Percentiles rank a stretch among this genome's conserved stretches.
Conservation (phyloP, 805 yeast species). For the Lipomyces starkeyi region DNA sequence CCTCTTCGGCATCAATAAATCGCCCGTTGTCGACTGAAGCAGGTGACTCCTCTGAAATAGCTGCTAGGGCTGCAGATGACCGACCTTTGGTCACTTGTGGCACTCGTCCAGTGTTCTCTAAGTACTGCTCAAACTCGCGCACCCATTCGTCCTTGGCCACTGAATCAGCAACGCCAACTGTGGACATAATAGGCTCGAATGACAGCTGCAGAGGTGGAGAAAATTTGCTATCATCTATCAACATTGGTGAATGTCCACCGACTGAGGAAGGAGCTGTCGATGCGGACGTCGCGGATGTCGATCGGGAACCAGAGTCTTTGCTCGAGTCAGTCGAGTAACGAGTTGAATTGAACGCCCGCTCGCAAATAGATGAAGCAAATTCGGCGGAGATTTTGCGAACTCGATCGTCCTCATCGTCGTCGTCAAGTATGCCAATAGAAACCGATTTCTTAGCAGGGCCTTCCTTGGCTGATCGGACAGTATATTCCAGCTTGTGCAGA, state of each 20-base stretch:
- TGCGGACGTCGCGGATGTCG: conserved; percentile 19
- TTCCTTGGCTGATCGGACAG: conserved; percentile 31
- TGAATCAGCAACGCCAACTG: conserved; percentile 11
- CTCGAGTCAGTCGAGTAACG: conserved; percentile 22
- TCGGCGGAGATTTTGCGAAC: conserved; percentile 35
- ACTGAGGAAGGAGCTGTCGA: conserved; percentile 27
- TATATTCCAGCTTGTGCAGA: not conserved
- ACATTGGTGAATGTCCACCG: not conserved
- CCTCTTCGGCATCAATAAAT: conserved; percentile 34
- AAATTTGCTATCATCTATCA: not conserved
- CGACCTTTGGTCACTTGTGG: not conserved
- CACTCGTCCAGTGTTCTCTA: not conserved
- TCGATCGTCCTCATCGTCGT: conserved; percentile 33
- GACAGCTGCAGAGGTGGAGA: conserved; percentile 4
- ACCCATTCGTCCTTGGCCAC: conserved; percentile 23
- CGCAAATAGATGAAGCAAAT: conserved; percentile 34
- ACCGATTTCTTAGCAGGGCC: conserved; percentile 2
- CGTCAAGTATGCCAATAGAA: not conserved
- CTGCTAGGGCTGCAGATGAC: not conserved
- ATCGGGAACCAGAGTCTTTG: conserved; percentile 10
- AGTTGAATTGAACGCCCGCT: conserved; percentile 20
- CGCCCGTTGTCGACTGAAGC: conserved; percentile 6
- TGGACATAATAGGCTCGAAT: conserved; percentile 1
- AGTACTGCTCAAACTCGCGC: conserved; percentile 22
- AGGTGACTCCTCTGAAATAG: not conserved